A percentile compares a stretch with the other conserved stretches of the same genome.
These are phyloP conservation scores for Aspergillus terreus DNA, from an alignment of 2,329 filamentous ascomycete genomes.

Conservation along the genomic window DNA sequence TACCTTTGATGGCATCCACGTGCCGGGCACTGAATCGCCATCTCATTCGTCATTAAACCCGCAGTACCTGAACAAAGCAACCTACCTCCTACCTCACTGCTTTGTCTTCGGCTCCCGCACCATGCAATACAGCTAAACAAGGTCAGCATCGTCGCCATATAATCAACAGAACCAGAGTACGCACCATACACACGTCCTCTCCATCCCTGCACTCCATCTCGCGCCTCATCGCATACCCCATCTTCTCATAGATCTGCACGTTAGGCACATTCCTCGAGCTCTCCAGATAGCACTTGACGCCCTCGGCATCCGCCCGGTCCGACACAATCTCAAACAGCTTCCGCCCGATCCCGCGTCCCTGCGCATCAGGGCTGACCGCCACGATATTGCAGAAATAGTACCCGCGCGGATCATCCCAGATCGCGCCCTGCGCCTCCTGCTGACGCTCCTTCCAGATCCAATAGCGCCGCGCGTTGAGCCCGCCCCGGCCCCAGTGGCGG, in stretches of 20 bases:
- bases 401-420: conserved; percentile 66
- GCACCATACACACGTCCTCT: conserved; percentile 52
- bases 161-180: conserved; percentile 7
- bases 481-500: conserved; percentile 61
- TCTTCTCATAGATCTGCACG: conserved; percentile 65
- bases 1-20: too few species aligned
- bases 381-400: conserved; percentile 79
- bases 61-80: background rate
- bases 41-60: background rate
- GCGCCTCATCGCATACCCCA: conserved; percentile 64
- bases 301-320: conserved; percentile 60
- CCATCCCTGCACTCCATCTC: conserved; percentile 66
- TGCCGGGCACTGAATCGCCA: background rate
- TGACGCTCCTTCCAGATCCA: conserved; percentile 73
- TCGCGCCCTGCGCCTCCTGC: conserved; percentile 56
- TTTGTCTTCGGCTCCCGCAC: conserved; percentile 13
- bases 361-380: conserved; percentile 63
- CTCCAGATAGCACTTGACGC: conserved; percentile 66
- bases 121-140: conserved; percentile 17
- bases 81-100: background rate
- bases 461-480: conserved; percentile 63
- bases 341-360: conserved; percentile 64
- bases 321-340: conserved; percentile 64
- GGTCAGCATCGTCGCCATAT: background rate
- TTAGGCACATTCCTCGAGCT: conserved; percentile 66